phyloP scores from a whole-genome alignment of 805 yeast species.

The Saccharomycopsis guyanensis region DNA sequence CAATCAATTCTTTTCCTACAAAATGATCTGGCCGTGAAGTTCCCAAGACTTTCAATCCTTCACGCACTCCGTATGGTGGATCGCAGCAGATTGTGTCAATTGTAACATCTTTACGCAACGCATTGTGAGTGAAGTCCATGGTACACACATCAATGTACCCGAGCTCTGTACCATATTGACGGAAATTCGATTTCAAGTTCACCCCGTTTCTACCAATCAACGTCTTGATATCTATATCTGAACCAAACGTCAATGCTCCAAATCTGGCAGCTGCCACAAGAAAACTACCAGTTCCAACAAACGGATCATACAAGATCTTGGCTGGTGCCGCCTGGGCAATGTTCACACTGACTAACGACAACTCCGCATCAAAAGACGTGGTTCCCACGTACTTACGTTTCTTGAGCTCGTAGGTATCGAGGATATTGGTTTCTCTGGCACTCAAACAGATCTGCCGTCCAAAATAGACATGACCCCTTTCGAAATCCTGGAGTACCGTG shows the following conservation, averaged over 20 bases:
- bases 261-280: slow-evolving; percentile 79
- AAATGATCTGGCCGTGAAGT: slow-evolving; percentile 53
- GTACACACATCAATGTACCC: slow-evolving; percentile 69
- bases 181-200: slow-evolving; percentile 55
- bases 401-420: slow-evolving; percentile 76
- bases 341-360: slow-evolving; percentile 81
- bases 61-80: slow-evolving; percentile 97
- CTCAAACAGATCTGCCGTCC: slow-evolving; percentile 64
- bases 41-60: slow-evolving; percentile 90
- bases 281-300: slow-evolving; percentile 95
- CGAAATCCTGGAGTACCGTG: slow-evolving; percentile 69
- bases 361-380: slow-evolving; percentile 92
- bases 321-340: slow-evolving; percentile 66
- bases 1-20: slow-evolving; percentile 61
- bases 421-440: slow-evolving; percentile 52
- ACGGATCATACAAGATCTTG: slow-evolving; percentile 81
- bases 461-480: slow-evolving; percentile 58
- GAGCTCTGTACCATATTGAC: slow-evolving; percentile 54
- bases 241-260: slow-evolving; percentile 75
- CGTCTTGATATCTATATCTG: slow-evolving; percentile 82
- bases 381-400: slow-evolving; percentile 88
- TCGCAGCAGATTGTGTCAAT: slow-evolving; percentile 87
- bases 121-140: slow-evolving; percentile 93
- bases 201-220: slow-evolving; percentile 50
- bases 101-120: slow-evolving; percentile 52